Conservation (phyloP, 2,329 filamentous ascomycete species). For the Neocucurbitaria cava region DNA sequence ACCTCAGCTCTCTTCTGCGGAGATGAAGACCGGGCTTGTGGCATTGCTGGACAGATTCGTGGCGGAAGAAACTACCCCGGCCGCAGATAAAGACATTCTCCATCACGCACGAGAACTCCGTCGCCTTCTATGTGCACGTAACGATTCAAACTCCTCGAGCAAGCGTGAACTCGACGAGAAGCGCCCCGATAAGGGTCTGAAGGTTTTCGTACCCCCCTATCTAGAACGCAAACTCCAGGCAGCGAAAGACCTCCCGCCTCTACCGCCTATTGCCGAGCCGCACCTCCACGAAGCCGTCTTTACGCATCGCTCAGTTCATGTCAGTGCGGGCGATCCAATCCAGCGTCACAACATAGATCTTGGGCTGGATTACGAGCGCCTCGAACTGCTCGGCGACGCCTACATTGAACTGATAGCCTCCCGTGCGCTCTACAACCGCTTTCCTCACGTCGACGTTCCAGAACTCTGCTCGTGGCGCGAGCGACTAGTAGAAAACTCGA, state of each 20-base stretch:
- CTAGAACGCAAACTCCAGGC: conserved; percentile 30
- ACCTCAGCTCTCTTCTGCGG: conserved; percentile 24
- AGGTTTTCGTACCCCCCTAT: conserved; percentile 35
- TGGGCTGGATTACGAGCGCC: conserved; percentile 71
- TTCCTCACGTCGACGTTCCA: conserved; percentile 69
- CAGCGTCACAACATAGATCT: conserved; percentile 27
- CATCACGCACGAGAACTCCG: conserved; percentile 39
- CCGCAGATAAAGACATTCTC: conserved; percentile 35
- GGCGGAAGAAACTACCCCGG: conserved; percentile 30
- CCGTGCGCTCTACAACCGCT: conserved; percentile 76
- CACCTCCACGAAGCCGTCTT: conserved; percentile 69
- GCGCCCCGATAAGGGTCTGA: conserved; percentile 27
- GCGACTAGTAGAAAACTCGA: conserved; percentile 79
- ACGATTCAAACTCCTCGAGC: conserved; percentile 56
- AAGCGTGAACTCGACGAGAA: conserved; percentile 49
- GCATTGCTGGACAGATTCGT: conserved; percentile 40
- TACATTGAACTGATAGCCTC: conserved; percentile 81
- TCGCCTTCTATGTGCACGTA: conserved; percentile 31
- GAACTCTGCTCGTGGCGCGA: conserved; percentile 79
- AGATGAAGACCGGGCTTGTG: conserved; percentile 40
- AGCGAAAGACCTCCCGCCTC: conserved; percentile 58
- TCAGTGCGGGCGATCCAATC: conserved; percentile 23
- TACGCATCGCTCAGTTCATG: conserved; percentile 60
- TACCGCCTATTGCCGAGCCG: conserved; percentile 68
- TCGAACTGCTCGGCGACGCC: conserved; percentile 90